A percentile compares a stretch with the other conserved stretches of the same genome.
phyloP scores from a whole-genome alignment of 23 red algal species.

The Gracilariopsis chorda region DNA sequence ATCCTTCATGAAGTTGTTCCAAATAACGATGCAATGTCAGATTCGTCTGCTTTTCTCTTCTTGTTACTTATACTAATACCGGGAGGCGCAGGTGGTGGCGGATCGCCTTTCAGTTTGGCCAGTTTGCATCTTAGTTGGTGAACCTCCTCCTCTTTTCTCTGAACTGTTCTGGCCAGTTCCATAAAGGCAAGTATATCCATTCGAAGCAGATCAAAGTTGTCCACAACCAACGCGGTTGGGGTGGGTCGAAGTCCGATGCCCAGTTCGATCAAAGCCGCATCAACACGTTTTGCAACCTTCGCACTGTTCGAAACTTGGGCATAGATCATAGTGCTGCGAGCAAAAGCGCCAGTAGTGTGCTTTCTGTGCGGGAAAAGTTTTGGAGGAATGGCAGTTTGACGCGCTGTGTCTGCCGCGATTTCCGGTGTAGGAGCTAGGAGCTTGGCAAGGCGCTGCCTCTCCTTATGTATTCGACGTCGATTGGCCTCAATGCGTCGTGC shows the following conservation, averaged over 20 bases:
- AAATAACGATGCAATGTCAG: constrained; percentile 42
- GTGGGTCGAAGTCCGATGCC: constrained; percentile 79
- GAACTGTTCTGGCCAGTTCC: constrained; percentile 75
- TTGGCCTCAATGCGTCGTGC: constrained; percentile 83
- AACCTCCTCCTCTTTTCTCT: constrained; percentile 92
- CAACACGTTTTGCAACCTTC: constrained; percentile 66
- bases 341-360: constrained; percentile 59
- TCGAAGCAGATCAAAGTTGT: constrained; percentile 90
- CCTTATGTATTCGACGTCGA: constrained; percentile 65
- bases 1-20: no score
- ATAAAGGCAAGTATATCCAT: constrained; percentile 77
- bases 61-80: constrained; percentile 59
- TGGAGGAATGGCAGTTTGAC: constrained; percentile 3
- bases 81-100: constrained; percentile 52
- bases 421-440: constrained; percentile 45
- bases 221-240: constrained; percentile 71
- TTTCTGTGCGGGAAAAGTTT: constrained; percentile 76
- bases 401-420: constrained; percentile 23
- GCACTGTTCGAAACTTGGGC: constrained; percentile 75
- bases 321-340: constrained; percentile 74
- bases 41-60: constrained; percentile 65
- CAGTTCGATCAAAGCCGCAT: constrained; percentile 78
- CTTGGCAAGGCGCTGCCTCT: constrained; percentile 80
- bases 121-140: constrained; percentile 62
- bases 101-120: constrained; percentile 61